Conservation (phyloP, 768 basidiomycete genomes). For the Macrolepiota fuliginosa region DNA sequence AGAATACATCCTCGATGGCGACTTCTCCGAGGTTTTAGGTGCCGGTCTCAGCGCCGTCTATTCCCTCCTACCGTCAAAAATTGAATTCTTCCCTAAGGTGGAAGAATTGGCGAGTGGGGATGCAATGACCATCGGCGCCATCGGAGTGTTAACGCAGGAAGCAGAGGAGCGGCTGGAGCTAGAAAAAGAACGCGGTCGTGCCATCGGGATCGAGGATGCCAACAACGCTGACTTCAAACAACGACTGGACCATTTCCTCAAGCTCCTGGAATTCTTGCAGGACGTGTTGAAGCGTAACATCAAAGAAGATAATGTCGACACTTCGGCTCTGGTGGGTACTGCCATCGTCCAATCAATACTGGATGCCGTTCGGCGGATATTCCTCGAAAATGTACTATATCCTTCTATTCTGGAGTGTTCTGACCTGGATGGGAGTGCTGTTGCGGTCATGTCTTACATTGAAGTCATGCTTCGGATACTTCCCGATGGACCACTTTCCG, state of each 20-base stretch:
- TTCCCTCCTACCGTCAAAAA: conserved; percentile 84
- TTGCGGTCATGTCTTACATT: conserved; percentile 94
- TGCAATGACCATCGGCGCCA: conserved; percentile 75
- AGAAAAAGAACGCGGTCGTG: conserved; percentile 48
- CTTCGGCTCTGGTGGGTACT: conserved; percentile 66
- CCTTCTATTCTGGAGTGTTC: conserved; percentile 93
- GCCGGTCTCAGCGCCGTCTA: conserved; percentile 93
- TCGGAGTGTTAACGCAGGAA: conserved; percentile 50
- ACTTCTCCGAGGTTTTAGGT: conserved; percentile 95
- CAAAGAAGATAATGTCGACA: conserved; percentile 46
- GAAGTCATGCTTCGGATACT: conserved; percentile 84
- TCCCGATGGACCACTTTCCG: conserved; percentile 62
- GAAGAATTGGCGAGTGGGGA: conserved; percentile 37
- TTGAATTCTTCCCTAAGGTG: conserved; percentile 58
- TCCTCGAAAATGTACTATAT: conserved; percentile 91
- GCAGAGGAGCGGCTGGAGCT: conserved; percentile 50
- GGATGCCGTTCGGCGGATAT: conserved; percentile 78
- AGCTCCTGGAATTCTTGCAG: conserved; percentile 87
- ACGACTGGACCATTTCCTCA: conserved; percentile 86
- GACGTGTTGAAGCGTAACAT: conserved; percentile 78
- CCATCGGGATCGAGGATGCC: conserved; percentile 75
- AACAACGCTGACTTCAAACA: conserved; percentile 71
- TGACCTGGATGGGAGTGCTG: conserved; percentile 89
- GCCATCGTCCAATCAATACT: conserved; percentile 85
- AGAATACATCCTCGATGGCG: conserved; percentile 94